A percentile compares a stretch with the other conserved stretches of the same genome.
Evolutionary conservation across 2,329 filamentous ascomycete genomes (phyloP).

Genomic region (Aspergillus brasiliensis): DNA sequence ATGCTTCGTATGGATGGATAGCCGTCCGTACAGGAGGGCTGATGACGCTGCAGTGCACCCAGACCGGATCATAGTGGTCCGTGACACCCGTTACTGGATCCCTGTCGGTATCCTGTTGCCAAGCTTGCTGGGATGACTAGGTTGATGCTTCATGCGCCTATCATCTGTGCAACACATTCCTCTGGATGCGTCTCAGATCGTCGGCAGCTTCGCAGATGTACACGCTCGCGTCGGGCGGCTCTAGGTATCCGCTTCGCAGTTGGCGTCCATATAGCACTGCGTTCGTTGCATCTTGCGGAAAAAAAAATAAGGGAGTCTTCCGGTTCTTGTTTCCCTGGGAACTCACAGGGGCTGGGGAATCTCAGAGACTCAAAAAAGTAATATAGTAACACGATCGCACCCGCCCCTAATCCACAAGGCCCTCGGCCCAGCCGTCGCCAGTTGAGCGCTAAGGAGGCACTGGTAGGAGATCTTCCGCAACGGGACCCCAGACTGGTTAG

Average conservation of each 20-base stretch:
- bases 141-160: background rate
- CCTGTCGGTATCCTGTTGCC: background rate
- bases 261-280: background rate
- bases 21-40: background rate
- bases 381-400: background rate
- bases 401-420: background rate
- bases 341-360: background rate
- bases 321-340: background rate
- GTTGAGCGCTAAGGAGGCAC: background rate
- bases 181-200: background rate
- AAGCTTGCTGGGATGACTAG: background rate
- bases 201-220: background rate
- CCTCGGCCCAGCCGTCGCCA: background rate
- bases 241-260: background rate
- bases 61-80: conserved; percentile 7
- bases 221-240: background rate
- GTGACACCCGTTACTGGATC: conserved; percentile 2
- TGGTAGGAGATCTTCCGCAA: conserved; percentile 4
- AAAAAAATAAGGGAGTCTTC: background rate
- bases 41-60: conserved; percentile 1
- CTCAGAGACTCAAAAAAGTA: background rate
- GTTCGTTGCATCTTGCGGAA: background rate
- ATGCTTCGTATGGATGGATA: background rate
- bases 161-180: background rate
- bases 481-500: background rate